These are phyloP conservation scores for Hygrocybe punicea DNA, from an alignment of 768 basidiomycete species.

Conservation along the genomic window DNA sequence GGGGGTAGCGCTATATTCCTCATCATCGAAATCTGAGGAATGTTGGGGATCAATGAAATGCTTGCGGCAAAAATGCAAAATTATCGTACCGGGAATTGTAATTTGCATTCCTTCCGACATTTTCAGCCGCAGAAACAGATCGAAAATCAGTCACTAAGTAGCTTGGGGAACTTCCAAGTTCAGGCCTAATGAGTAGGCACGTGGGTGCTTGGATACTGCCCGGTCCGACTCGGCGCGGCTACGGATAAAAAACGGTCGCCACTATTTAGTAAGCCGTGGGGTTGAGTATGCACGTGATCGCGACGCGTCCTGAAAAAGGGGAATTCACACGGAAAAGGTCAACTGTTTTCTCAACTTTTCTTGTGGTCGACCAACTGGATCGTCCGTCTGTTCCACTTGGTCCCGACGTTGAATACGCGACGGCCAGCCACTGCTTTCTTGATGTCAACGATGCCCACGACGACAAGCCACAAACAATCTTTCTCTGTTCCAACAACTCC, in stretches of 20 bases:
- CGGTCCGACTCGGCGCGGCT: not conserved
- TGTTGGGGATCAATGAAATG: constrained; percentile 11
- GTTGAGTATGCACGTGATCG: not conserved
- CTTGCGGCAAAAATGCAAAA: not conserved
- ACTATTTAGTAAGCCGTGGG: too few species aligned
- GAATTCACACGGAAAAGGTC: not conserved
- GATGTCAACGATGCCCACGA: not conserved
- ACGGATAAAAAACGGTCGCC: not conserved
- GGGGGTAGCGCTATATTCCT: constrained; percentile 58
- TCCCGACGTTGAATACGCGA: not conserved
- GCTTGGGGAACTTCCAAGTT: not conserved
- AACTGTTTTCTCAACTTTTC: not conserved
- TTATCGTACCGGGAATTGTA: constrained; percentile 55
- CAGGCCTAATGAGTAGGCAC: too few species aligned
- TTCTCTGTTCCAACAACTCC: constrained; percentile 9
- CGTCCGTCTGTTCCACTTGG: not conserved
- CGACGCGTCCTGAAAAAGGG: not conserved
- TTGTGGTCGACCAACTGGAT: not conserved
- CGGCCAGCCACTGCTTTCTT: not conserved
- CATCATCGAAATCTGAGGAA: constrained; percentile 71
- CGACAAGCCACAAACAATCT: constrained; percentile 5
- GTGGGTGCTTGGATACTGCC: too few species aligned
- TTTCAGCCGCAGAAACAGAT: not conserved
- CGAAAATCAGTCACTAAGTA: not conserved
- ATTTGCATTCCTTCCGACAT: constrained; percentile 52